Evolutionary conservation across 768 basidiomycete genomes (phyloP).

Genomic region (Suillus decipiens): DNA sequence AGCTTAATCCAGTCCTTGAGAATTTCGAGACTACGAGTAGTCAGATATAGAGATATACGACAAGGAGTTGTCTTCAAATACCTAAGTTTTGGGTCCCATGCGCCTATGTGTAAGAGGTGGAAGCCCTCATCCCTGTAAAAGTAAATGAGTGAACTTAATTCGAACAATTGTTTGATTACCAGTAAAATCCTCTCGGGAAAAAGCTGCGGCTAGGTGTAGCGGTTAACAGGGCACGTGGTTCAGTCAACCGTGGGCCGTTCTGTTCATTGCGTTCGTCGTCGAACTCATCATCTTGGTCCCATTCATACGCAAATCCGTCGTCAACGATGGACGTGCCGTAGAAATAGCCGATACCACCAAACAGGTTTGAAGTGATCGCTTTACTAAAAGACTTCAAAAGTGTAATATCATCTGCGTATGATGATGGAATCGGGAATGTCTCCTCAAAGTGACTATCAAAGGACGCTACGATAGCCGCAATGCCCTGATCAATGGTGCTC

Average conservation of each 20-base stretch:
- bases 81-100: conserved; percentile 92
- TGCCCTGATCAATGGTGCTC: conserved; percentile 62
- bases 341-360: conserved; percentile 95
- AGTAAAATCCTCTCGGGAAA: conserved; percentile 98
- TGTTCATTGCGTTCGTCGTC: conserved; percentile 42
- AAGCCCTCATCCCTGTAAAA: conserved; percentile 90
- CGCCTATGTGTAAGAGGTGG: conserved; percentile 88
- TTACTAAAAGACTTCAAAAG: conserved; percentile 76
- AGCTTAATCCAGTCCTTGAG: conserved; percentile 87
- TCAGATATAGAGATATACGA: not conserved
- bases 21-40: conserved; percentile 70
- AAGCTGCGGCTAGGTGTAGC: conserved; percentile 96
- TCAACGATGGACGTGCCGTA: conserved; percentile 90
- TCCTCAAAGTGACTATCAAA: conserved; percentile 69
- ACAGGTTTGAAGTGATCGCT: conserved; percentile 84
- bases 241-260: conserved; percentile 66
- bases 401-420: conserved; percentile 49
- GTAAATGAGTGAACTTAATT: conserved; percentile 5
- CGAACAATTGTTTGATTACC: conserved; percentile 46
- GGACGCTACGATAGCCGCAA: conserved; percentile 59
- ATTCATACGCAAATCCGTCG: conserved; percentile 82
- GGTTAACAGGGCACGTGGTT: conserved; percentile 77
- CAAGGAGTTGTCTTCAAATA: conserved; percentile 18
- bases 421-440: conserved; percentile 67
- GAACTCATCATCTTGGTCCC: conserved; percentile 72